Base-by-base conservation (phyloP, 2,329 filamentous ascomycete genomes). In the Cordyceps javanica region DNA sequence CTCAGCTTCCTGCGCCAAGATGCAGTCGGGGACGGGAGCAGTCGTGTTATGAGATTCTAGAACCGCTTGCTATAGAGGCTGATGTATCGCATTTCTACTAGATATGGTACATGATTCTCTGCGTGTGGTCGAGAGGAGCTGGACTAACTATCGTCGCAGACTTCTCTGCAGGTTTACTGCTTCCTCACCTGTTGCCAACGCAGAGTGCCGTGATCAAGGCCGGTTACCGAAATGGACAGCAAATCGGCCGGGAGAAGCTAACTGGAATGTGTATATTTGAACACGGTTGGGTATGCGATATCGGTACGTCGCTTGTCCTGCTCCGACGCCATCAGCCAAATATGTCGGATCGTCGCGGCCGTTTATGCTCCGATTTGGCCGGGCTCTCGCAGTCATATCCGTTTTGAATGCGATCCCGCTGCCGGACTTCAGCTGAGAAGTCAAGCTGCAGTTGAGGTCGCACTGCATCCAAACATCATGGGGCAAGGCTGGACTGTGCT, bases 1-100 rank as follows among this genome's bases (percentile, higher is more conserved):
- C 32, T 55, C 41, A 39, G 52, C 52, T 55, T 30, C 23, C 30
- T 55, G 52, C 23, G 52, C 52, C 41, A 56, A 41, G 44, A 56
- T 49, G 53, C 32, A 41, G 44, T 30, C 2, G 19, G 42, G 25
- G 16, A n/a, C 32, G 41, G 6, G 11, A 25, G 30, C 5, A 3
- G 32, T 25, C 11, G 4, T 19, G n/a, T 23, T 13, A 30, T 23
- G 8, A 14, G 14, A 21, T 6, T 34, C 51, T 25, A 34, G 28
- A 54, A n/a, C 36, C 5, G 28, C 5, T n/a, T n/a, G n/a, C 9
- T 6, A 14, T 10, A 16, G 13, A 16, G 3, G 13, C 10, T 25
- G 11, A 16, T n/a, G n/a, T 7, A 44, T 53, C 38, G 26, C 26
- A 13, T 44, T 32, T 10, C 7, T 11, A 34, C 26, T 32, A 13